Percentiles rank a stretch among this genome's conserved stretches.
phyloP scores from a whole-genome alignment of 768 basidiomycete species.

The Phlegmacium glaucopus region DNA sequence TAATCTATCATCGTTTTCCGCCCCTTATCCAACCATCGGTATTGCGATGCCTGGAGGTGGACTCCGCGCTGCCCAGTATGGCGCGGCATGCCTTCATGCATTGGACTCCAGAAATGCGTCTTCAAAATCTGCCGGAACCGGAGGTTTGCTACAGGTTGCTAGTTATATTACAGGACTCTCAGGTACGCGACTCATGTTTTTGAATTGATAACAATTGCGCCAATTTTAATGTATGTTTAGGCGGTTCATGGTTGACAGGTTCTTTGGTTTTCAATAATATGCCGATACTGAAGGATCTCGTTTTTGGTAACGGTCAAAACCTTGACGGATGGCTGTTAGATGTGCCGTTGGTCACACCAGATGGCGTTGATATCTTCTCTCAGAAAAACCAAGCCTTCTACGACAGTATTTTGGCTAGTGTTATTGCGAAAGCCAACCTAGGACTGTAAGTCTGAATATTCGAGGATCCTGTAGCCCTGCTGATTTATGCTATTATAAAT shows the following conservation, averaged over 20 bases:
- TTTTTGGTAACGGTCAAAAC: conserved; percentile 49
- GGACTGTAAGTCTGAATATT: conserved; percentile 45
- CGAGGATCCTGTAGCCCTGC: neutral
- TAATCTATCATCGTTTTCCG: conserved; percentile 38
- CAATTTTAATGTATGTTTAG: conserved; percentile 33
- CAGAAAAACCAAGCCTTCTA: conserved; percentile 48
- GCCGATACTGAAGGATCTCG: conserved; percentile 52
- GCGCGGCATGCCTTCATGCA: conserved; percentile 54
- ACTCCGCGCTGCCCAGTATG: conserved; percentile 63
- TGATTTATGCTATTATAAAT: conserved; percentile 22
- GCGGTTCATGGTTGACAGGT: conserved; percentile 66
- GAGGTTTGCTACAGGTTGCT: conserved; percentile 67
- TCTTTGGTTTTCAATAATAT: conserved; percentile 66
- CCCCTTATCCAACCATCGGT: conserved; percentile 48
- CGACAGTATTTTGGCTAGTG: conserved; percentile 50
- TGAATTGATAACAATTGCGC: too few relatives aligned
- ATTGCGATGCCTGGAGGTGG: conserved; percentile 73
- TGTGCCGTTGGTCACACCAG: conserved; percentile 51
- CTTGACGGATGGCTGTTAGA: conserved; percentile 57
- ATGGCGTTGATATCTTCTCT: conserved; percentile 44
- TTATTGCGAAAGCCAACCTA: conserved; percentile 50
- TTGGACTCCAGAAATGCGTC: conserved; percentile 61
- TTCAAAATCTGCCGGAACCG: conserved; percentile 55
- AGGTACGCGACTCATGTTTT: too few relatives aligned
- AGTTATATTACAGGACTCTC: conserved; percentile 68